Base-by-base conservation (phyloP, 257 asterid genomes). In the Ilex aquifolium region DNA sequence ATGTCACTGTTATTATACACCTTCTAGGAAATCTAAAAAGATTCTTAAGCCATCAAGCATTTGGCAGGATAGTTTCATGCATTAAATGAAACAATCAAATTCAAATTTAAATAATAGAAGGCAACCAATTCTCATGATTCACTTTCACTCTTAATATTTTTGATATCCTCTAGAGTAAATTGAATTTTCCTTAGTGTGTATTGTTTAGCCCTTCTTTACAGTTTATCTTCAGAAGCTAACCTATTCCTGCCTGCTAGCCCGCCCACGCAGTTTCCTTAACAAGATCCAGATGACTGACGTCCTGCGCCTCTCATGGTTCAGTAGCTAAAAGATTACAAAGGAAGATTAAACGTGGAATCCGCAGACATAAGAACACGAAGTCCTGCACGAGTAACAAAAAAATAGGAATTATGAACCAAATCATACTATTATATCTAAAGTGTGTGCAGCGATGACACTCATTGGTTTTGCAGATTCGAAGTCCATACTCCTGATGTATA, bases 171-270 rank as follows among this genome's bases (percentile, higher is more conserved):
- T 77, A 78, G 69, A 78, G 67, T 53, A 73, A 77, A 76, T 59
- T 60, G 72, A 70, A 65, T 67, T 68, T 66, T 75, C 56, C 57
- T 61, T 53, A n/a, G 2, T 53, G 11, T 71, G 57, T 74, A 62
- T 65, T 42, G 64, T 69, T 64, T 74, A 63, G 72, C 72, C 74
- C 64, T 67, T 76, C 78, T 80, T 81, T 87, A 79, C 88, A 85
- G 62, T 75, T 85, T 81, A 69, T 59, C 83, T 67, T 77, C 82
- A 72, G 67, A 61, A 77, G 68, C 81, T 72, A 80, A 62, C 70
- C 86, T 75, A 69, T 42, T 27, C 27, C 11, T 65, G 64, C 57
- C 57, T 53, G 10, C 27, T 3, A 15, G 64, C 57, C 57, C 15
- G 10, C 27, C 5, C 2, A 8, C 10, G 6, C 57, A 53, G 10